Percentiles rank a stretch among this genome's conserved stretches.
phyloP scores from a whole-genome alignment of 768 basidiomycete species.

The Chalciporus piperatus region DNA sequence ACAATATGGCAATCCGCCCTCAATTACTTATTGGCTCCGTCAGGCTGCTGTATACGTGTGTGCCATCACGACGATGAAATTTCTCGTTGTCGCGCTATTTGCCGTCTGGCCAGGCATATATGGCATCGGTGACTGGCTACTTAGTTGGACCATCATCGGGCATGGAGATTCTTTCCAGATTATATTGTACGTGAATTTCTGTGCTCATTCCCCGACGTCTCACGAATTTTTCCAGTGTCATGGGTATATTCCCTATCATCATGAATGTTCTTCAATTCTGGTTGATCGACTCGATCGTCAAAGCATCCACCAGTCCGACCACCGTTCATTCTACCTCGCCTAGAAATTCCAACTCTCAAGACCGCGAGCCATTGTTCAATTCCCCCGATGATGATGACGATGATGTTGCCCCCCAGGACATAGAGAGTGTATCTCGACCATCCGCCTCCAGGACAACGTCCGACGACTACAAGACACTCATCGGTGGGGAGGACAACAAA shows the following conservation, averaged over 20 bases:
- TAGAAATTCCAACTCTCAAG: slow-evolving; percentile 38
- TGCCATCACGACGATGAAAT: slow-evolving; percentile 83
- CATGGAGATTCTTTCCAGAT: slow-evolving; percentile 67
- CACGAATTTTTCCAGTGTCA: slow-evolving; percentile 49
- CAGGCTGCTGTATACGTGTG: slow-evolving; percentile 82
- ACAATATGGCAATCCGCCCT: slow-evolving; percentile 84
- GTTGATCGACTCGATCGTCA: slow-evolving; percentile 91
- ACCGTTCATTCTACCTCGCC: slow-evolving; percentile 41
- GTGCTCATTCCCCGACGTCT: slow-evolving; percentile 1
- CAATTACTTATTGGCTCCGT: slow-evolving; percentile 64
- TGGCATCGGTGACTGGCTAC: slow-evolving; percentile 78
- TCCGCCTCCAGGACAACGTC: slow-evolving; percentile 35
- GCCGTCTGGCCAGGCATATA: slow-evolving; percentile 69
- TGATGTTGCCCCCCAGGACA: slow-evolving; percentile 34
- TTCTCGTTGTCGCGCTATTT: slow-evolving; percentile 79
- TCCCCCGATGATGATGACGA: slow-evolving; percentile 54
- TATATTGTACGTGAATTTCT: slow-evolving; percentile 60
- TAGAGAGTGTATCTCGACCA: slow-evolving; percentile 44
- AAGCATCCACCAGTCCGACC: slow-evolving; percentile 50
- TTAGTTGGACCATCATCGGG: slow-evolving; percentile 72
- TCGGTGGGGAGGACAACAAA: slow-evolving; percentile 13
- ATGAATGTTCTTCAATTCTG: slow-evolving; percentile 95
- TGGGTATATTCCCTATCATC: slow-evolving; percentile 87
- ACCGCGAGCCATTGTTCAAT: slow-evolving; percentile 63
- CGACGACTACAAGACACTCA: slow-evolving; percentile 21